These are phyloP conservation scores for Starmerella tilneyi DNA, from an alignment of 805 yeast species.

Conservation along the genomic window DNA sequence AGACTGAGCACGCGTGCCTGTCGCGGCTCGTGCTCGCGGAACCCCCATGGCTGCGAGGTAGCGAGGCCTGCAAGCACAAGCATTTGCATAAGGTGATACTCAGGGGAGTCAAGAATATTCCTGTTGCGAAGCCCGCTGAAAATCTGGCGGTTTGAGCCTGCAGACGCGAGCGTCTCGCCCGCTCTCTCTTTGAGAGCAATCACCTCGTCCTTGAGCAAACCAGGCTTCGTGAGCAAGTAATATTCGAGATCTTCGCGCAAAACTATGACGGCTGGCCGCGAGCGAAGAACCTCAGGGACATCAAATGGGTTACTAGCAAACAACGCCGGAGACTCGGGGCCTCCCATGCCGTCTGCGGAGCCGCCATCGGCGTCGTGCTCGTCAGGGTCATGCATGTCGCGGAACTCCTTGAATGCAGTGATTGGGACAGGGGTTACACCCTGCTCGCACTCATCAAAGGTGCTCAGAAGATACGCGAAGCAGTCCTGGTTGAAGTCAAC, in stretches of 20 bases:
- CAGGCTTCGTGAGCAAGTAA: conserved; percentile 65
- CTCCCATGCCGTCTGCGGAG: conserved; percentile 14
- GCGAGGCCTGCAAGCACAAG: conserved; percentile 78
- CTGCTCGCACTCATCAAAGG: conserved; percentile 61
- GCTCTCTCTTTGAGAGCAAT: conserved; percentile 55
- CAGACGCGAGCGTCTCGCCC: conserved; percentile 51
- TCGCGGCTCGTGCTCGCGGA: conserved; percentile 74
- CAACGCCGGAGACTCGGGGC: conserved; percentile 13
- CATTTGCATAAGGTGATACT: conserved; percentile 90
- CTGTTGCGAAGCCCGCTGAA: conserved; percentile 59
- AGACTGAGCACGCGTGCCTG: conserved; percentile 80
- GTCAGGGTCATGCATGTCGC: conserved; percentile 7
- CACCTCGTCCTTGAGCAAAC: conserved; percentile 49
- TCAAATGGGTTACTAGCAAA: conserved; percentile 13
- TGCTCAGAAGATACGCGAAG: conserved; percentile 68
- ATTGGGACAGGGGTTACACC: conserved; percentile 23
- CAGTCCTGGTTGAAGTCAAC: conserved; percentile 83
- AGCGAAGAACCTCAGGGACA: conserved; percentile 49
- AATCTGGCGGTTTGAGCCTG: conserved; percentile 36
- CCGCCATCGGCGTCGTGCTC: conserved; percentile 19
- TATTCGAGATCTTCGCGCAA: conserved; percentile 88
- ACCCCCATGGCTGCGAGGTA: conserved; percentile 68
- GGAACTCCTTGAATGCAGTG: conserved; percentile 14
- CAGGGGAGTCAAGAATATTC: conserved; percentile 61
- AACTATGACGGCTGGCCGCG: conserved; percentile 83